Evolutionary conservation across 2,329 filamentous ascomycete species (phyloP).

Genomic region (Dryadomyces quercivorus): DNA sequence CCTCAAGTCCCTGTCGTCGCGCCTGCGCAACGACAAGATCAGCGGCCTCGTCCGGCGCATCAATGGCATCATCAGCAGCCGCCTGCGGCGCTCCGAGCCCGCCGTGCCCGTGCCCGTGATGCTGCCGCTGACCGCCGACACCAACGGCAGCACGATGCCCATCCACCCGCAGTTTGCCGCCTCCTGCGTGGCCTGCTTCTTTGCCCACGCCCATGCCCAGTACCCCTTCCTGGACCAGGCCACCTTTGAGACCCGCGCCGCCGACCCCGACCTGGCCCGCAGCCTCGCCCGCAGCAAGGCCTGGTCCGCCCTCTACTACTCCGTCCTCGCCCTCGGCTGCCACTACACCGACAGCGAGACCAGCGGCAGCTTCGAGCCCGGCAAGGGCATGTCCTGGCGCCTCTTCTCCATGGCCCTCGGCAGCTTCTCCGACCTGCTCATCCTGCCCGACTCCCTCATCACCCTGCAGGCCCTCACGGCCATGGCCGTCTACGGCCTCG

Average conservation of each 20-base stretch:
- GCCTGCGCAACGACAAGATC: conserved; percentile 18
- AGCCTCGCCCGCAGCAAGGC: conserved; percentile 17
- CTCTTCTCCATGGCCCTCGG: conserved; percentile 24
- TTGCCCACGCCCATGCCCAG: conserved; percentile 24
- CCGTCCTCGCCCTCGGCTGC: conserved; percentile 24
- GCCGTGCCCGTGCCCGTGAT: neutral
- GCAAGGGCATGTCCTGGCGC: conserved; percentile 25
- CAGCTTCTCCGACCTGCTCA: conserved; percentile 21
- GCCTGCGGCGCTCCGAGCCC: conserved; percentile 7
- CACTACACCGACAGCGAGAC: conserved; percentile 14
- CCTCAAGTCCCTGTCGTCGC: conserved; percentile 16
- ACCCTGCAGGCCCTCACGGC: conserved; percentile 20
- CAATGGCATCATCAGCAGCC: conserved; percentile 13
- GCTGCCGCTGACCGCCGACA: neutral
- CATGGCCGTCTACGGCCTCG: conserved; percentile 18
- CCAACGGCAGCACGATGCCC: neutral
- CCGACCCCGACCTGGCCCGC: conserved; percentile 15
- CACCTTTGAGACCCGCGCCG: conserved; percentile 21
- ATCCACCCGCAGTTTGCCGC: conserved; percentile 4
- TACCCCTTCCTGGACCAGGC: conserved; percentile 27
- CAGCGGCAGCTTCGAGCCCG: conserved; percentile 24
- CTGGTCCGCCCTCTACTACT: conserved; percentile 26
- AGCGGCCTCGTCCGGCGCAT: conserved; percentile 18
- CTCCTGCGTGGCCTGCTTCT: conserved; percentile 19
- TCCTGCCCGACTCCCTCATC: conserved; percentile 17